Evolutionary conservation across 352 stramenopile species (phyloP), one percentile per base, ranked within the genome.

Genomic region (Phytophthora macrochlamydospora): DNA sequence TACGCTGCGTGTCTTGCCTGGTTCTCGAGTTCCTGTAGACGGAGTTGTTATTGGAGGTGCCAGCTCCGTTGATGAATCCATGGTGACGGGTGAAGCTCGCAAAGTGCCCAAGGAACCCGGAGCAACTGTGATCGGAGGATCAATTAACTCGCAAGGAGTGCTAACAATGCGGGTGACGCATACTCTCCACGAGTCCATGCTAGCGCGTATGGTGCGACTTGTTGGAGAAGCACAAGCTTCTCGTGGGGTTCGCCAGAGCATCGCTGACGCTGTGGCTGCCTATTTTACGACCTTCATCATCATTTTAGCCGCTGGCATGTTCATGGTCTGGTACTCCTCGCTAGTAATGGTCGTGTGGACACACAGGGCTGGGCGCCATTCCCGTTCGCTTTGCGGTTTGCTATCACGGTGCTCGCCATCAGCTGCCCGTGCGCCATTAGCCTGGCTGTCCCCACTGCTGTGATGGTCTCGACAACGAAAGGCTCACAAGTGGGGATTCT

Each of bases 211-310:
- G 51, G 78, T 94, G 43, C 68, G 73, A 37, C 75, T 92, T 18
- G 86, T 94, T 11, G 79, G 89, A 44, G 84, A 94, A 38, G 86
- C 86, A 7, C 86, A 94, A 50, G 77, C 82, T 11, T 86, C 75
- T 35, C 88, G 88, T 38, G 76, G 79, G 51, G 66, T 78, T 40
- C 90, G 71, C 28, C 78, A 94, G 45, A 91, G 74, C 37, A 66
- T 92, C 31, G 86, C 86, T 0, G 86, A 94, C 60, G 70, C 67
- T 32, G 78, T 92, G 37, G 73, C 83, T 14, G 79, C 81, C 3
- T 89, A 91, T 57, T 92, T 94, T 63, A 91, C 86, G 9, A 88
- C 79, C 14, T 87, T 90, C 37, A 91, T 92, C 61, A 86, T 92
- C 42, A 69, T 78, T 44, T 60, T 92, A 51, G 78, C 86, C 0